phyloP scores from a whole-genome alignment of 345 rosid species.

The Acer saccharum region DNA sequence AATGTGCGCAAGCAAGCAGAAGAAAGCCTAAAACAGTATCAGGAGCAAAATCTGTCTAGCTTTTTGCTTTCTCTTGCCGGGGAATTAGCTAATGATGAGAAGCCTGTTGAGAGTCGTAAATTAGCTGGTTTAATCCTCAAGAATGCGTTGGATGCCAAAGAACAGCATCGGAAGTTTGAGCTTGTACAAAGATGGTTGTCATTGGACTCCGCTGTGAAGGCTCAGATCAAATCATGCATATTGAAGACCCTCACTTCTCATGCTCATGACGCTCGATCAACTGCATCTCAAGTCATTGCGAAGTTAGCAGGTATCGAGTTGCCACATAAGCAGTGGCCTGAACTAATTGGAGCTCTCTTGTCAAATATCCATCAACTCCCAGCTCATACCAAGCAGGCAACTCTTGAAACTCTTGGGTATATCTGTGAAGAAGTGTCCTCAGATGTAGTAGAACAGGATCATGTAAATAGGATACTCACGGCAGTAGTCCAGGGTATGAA shows the following conservation, averaged over 20 bases:
- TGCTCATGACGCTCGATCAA: conserved; percentile 61
- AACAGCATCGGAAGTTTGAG: conserved; percentile 64
- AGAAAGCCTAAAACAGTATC: conserved; percentile 67
- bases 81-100: conserved; percentile 67
- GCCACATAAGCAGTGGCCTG: conserved; percentile 85
- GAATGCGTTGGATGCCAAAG: conserved; percentile 77
- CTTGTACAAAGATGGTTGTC: conserved; percentile 78
- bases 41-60: conserved; percentile 66
- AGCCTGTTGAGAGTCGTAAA: conserved; percentile 74
- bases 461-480: conserved; percentile 74
- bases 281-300: conserved; percentile 73
- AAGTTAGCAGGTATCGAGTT: conserved; percentile 77
- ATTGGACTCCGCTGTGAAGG: conserved; percentile 53
- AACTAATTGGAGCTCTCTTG: conserved; percentile 61
- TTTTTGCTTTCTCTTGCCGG: conserved; percentile 67
- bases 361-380: conserved; percentile 69
- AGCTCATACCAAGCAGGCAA: conserved; percentile 69
- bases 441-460: conserved; percentile 73
- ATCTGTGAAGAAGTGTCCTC: conserved; percentile 78
- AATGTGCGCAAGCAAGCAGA: conserved; percentile 70
- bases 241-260: conserved; percentile 63
- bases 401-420: conserved; percentile 78
- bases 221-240: conserved; percentile 59
- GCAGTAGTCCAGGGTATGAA: conserved; percentile 58
- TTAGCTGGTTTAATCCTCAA: conserved; percentile 71